Conservation (phyloP, 169 alveolate species). For the Plasmodium cynomolgi region DNA sequence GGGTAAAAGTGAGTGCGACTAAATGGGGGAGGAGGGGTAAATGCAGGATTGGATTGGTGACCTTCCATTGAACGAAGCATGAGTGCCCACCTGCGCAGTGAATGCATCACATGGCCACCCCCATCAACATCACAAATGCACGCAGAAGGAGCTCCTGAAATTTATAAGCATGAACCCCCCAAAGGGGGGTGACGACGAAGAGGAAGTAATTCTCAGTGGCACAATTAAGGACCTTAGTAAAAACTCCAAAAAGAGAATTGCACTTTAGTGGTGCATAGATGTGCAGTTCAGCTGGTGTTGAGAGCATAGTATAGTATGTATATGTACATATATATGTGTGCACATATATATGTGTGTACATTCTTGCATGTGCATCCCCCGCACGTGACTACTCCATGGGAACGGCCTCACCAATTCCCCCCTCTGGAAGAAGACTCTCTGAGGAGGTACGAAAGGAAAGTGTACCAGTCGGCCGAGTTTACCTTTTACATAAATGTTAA, state of each 20-base stretch:
- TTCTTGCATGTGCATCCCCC: not conserved
- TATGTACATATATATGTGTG: not conserved
- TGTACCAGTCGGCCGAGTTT: constrained; percentile 34
- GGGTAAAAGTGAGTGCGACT: not conserved
- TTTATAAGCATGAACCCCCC: constrained; percentile 32
- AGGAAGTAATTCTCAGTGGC: constrained; percentile 18
- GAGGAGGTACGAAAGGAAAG: constrained; percentile 40
- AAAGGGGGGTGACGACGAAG: not conserved
- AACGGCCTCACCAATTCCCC: not conserved
- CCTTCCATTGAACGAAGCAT: not conserved
- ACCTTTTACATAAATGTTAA: constrained; percentile 47
- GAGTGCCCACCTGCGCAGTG: not conserved
- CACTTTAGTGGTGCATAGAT: not conserved
- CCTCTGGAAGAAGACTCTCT: constrained; percentile 27
- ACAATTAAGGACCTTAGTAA: constrained; percentile 36
- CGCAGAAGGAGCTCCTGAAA: constrained; percentile 23
- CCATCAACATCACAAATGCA: not conserved
- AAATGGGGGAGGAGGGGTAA: not conserved
- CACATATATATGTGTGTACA: not conserved
- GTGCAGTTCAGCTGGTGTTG: not conserved
- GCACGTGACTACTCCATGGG: not conserved
- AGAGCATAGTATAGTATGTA: not conserved
- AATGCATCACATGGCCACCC: not conserved
- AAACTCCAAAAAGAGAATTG: not conserved
- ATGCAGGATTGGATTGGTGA: not conserved